Conservation (phyloP, 805 yeast species). For the Wickerhamiella kazuoi region DNA sequence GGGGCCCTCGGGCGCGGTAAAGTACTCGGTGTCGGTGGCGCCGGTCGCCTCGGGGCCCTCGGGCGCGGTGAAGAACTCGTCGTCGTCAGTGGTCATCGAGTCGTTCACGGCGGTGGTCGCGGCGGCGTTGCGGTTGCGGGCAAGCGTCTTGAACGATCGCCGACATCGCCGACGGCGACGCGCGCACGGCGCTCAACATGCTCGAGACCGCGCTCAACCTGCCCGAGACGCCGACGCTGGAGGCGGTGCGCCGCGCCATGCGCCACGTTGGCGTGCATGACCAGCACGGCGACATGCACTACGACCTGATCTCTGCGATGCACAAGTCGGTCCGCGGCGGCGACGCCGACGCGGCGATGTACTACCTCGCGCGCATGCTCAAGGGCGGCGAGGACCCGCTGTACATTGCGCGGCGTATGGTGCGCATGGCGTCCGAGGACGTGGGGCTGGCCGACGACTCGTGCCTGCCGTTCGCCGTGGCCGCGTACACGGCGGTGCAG, state of each 20-base stretch:
- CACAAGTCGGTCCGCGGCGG: slow-evolving; percentile 87
- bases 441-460: slow-evolving; percentile 72
- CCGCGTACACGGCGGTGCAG: slow-evolving; percentile 73
- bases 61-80: not conserved
- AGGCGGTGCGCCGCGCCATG: slow-evolving; percentile 22
- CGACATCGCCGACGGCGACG: slow-evolving; percentile 71
- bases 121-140: not conserved
- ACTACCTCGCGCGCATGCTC: slow-evolving; percentile 74
- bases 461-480: slow-evolving; percentile 69
- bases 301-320: slow-evolving; percentile 88
- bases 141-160: slow-evolving; percentile 25
- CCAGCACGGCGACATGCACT: slow-evolving; percentile 77
- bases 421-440: slow-evolving; percentile 90
- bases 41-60: not conserved
- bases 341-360: slow-evolving; percentile 76
- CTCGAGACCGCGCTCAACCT: slow-evolving; percentile 36
- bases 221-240: slow-evolving; percentile 10
- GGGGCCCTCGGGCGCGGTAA: not conserved
- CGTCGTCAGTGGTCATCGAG: not conserved
- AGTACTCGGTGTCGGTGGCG: not conserved
- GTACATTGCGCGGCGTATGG: slow-evolving; percentile 78
- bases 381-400: slow-evolving; percentile 88
- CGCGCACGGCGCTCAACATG: slow-evolving; percentile 64
- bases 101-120: not conserved
- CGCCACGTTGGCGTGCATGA: slow-evolving; percentile 52